phyloP scores from a whole-genome alignment of 176 grass and related monocot genomes.

The Rhynchospora tenuis region DNA sequence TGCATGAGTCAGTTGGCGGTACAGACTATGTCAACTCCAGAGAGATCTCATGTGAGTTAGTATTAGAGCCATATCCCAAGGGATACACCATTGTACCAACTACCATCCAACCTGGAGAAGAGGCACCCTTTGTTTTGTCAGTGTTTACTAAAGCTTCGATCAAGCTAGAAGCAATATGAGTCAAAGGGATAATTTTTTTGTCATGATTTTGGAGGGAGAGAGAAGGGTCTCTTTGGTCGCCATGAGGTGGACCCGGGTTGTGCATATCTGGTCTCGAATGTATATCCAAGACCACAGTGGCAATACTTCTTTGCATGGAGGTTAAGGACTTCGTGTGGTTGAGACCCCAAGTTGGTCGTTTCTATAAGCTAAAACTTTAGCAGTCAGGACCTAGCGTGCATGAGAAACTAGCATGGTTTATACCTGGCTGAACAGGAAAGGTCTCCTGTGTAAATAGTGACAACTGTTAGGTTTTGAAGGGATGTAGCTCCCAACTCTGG shows the following conservation, averaged over 20 bases:
- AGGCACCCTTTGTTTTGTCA: slow-evolving; percentile 97
- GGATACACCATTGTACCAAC: slow-evolving; percentile 99
- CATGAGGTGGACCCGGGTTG: not conserved
- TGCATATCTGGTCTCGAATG: not conserved
- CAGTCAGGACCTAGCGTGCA: not conserved
- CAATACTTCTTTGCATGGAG: slow-evolving; percentile 11
- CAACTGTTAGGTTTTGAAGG: slow-evolving; percentile 15
- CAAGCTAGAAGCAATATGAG: slow-evolving; percentile 83
- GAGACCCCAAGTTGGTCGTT: not conserved
- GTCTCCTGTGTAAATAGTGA: slow-evolving; percentile 25
- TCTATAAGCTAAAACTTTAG: not conserved
- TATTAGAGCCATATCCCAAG: slow-evolving; percentile 93
- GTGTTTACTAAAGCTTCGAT: slow-evolving; percentile 98
- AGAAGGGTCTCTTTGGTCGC: not conserved
- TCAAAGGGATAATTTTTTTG: slow-evolving; percentile 18
- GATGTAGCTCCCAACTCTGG: slow-evolving; percentile 3
- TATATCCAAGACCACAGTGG: not conserved
- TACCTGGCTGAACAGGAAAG: slow-evolving; percentile 13
- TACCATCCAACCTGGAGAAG: slow-evolving; percentile 96
- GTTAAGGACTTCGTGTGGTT: not conserved
- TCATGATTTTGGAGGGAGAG: not conserved
- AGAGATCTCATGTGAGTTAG: slow-evolving; percentile 95
- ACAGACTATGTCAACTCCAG: slow-evolving; percentile 98
- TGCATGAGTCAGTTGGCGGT: slow-evolving; percentile 95
- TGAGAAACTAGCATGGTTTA: slow-evolving; percentile 5